Evolutionary conservation across 805 yeast species (phyloP), one percentile per base, ranked within the genome.

Genomic region (Teunomyces aglyptinius): DNA sequence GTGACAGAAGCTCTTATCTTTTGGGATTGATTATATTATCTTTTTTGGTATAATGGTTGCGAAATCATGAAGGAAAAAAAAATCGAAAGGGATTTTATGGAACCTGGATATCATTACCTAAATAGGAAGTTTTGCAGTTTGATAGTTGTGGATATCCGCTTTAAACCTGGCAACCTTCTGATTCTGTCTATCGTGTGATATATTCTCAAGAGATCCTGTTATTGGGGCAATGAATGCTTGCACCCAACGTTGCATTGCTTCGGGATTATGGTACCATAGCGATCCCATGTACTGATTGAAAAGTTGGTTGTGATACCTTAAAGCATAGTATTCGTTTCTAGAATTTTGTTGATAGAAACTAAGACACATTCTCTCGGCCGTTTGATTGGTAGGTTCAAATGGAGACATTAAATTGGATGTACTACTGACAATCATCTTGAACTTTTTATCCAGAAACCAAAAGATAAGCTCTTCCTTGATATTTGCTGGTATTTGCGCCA

Each of bases 221-320:
- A 48, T 16, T 5, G 48, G 46, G 5, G 20, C 38, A 5, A 53
- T 40, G 31, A 56, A 18, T 12, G 29, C 28, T 7, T 46, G 32
- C 16, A 57, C 39, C 45, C 60, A 59, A 12, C 32, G 35, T 22
- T 54, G 55, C 16, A 51, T 49, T n/a, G 26, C 26, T 6, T 31
- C 29, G 10, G 46, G 34, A 20, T 49, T 49, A 8, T 44, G 39
- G 18, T 22, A 47, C 8, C 43, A 36, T n/a, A 59, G 41, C 11
- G 52, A 48, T 2, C 59, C 64, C 28, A 58, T 34, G 44, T 51
- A 58, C 45, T 61, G 65, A 35, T 47, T 52, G 45, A 58, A 61
- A 6, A 52, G 32, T 41, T 55, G 59, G 28, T 47, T 35, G 36
- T 48, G 40, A 39, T 52, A 52, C 12, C 50, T 40, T 24, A 56